Conservation (phyloP, 1,139 yeast species). For the Geotrichum histeridarum region DNA sequence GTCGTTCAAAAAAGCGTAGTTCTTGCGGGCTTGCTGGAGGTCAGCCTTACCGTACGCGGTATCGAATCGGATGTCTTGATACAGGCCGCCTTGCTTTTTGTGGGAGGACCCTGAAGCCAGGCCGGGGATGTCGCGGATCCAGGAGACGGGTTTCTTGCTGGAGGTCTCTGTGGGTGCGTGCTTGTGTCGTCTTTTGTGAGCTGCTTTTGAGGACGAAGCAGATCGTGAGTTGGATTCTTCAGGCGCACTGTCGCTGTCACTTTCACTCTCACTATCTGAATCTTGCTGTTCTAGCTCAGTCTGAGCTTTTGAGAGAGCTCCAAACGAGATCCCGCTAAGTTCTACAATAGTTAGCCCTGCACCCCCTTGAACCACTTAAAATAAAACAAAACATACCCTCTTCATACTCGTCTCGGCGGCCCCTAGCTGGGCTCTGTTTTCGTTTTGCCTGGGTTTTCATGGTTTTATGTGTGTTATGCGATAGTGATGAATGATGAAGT, state of each 20-base stretch:
- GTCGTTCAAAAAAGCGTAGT: constrained; percentile 80
- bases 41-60: constrained; percentile 85
- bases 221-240: constrained; percentile 19
- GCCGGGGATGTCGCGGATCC: constrained; percentile 72
- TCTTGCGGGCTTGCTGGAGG: constrained; percentile 53
- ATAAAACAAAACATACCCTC: neutral
- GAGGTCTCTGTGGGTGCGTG: constrained; percentile 81
- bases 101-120: constrained; percentile 35
- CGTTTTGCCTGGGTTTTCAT: neutral
- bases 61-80: constrained; percentile 83
- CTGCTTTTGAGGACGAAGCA: neutral
- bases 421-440: neutral
- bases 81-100: constrained; percentile 35
- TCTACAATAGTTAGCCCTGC: constrained; percentile 17
- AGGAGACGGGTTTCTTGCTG: constrained; percentile 64
- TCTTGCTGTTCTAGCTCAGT: constrained; percentile 38
- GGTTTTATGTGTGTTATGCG: neutral
- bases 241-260: constrained; percentile 27
- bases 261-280: constrained; percentile 19
- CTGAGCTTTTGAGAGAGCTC: constrained; percentile 56
- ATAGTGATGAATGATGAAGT: too few species aligned
- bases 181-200: constrained; percentile 37
- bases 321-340: constrained; percentile 46
- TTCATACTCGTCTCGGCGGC: neutral
- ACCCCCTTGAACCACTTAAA: neutral